These are phyloP conservation scores for Eucalyptus marginata DNA, from an alignment of 345 rosid species.

Conservation along the genomic window DNA sequence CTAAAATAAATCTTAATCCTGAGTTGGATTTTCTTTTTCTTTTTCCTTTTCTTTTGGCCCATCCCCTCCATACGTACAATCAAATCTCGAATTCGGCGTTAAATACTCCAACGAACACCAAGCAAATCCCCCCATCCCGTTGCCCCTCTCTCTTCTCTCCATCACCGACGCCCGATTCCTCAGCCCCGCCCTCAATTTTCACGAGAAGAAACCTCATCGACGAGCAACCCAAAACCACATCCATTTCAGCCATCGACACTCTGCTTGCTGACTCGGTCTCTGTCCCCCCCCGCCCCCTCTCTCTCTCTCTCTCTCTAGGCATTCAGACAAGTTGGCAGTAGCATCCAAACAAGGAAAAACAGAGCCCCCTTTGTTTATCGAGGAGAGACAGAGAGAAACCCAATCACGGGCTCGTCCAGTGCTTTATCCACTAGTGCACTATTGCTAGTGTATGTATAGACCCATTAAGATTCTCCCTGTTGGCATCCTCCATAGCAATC, in stretches of 20 bases:
- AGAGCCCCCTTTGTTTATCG: neutral
- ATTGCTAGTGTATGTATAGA: neutral
- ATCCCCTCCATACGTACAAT: neutral
- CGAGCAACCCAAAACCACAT: neutral
- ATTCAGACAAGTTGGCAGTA: neutral
- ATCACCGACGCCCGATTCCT: neutral
- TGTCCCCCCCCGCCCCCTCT: neutral
- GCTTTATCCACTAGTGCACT: neutral
- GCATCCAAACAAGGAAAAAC: neutral
- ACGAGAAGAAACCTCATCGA: neutral
- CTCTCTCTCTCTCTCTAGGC: neutral
- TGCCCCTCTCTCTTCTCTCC: neutral
- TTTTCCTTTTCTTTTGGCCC: accelerated
- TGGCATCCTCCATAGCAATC: neutral
- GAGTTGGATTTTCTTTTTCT: neutral
- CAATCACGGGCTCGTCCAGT: neutral
- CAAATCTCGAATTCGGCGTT: neutral
- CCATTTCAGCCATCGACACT: neutral
- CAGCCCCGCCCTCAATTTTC: neutral
- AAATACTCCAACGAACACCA: neutral
- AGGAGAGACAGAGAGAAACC: neutral
- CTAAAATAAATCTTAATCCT: neutral
- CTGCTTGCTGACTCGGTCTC: neutral
- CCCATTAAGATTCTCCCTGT: neutral
- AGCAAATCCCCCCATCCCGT: neutral